Conservation (phyloP, 2,329 filamentous ascomycete species). For the Ophiosphaerella narmari region DNA sequence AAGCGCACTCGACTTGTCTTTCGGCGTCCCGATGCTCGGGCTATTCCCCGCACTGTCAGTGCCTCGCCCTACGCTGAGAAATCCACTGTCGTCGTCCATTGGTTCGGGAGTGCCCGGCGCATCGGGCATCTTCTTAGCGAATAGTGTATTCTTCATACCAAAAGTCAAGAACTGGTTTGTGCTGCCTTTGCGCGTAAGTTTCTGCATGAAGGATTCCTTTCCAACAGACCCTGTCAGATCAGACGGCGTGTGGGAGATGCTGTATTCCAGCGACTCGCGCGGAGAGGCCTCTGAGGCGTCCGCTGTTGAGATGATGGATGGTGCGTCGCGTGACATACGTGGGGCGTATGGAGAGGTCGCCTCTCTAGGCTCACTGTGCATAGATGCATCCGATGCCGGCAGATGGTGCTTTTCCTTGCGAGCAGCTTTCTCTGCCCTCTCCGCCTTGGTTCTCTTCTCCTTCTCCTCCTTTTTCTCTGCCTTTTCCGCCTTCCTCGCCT, state of each 20-base stretch:
- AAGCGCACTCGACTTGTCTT: conserved; percentile 45
- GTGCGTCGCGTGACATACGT: conserved; percentile 50
- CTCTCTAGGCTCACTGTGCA: conserved; percentile 27
- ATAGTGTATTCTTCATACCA: conserved; percentile 44
- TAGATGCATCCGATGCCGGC: conserved; percentile 24
- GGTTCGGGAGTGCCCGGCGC: conserved; percentile 45
- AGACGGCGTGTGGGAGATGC: conserved; percentile 43
- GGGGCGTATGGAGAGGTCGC: conserved; percentile 33
- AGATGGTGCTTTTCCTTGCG: conserved; percentile 43
- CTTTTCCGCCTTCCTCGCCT: conserved; percentile 37
- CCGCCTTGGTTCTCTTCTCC: conserved; percentile 45
- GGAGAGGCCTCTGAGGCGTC: conserved; percentile 43
- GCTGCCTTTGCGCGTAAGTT: conserved; percentile 54
- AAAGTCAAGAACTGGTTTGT: conserved; percentile 52
- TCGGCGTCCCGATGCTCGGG: conserved; percentile 43
- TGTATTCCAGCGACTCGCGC: conserved; percentile 48
- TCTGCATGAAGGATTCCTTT: conserved; percentile 56
- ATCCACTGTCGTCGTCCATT: conserved; percentile 44
- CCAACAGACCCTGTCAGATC: conserved; percentile 41
- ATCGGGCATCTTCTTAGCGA: conserved; percentile 40
- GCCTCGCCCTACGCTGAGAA: conserved; percentile 30
- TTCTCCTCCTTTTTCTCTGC: conserved; percentile 44
- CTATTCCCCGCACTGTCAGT: conserved; percentile 40
- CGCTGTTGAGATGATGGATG: conserved; percentile 48
- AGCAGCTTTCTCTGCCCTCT: conserved; percentile 37